phyloP scores from a whole-genome alignment of 257 asterid species.

The Agastache rugosa region DNA sequence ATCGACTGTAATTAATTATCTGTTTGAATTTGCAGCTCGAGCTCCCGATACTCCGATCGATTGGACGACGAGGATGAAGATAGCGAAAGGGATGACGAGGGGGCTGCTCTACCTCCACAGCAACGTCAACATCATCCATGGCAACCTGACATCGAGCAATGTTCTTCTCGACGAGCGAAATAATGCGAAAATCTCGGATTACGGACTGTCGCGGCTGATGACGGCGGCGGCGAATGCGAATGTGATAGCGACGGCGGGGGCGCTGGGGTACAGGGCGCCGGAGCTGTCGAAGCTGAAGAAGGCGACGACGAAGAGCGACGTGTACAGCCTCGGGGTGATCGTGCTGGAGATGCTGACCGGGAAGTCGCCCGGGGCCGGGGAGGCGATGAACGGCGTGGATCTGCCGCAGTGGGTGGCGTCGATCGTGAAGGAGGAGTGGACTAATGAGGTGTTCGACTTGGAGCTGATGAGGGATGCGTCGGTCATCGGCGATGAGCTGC shows the following conservation, averaged over 20 bases:
- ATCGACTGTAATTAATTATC: background rate
- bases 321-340: constrained; percentile 91
- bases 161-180: constrained; percentile 73
- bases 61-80: constrained; percentile 84
- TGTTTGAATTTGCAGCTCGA: constrained; percentile 54
- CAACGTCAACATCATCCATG: constrained; percentile 73
- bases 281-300: constrained; percentile 92
- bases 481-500: constrained; percentile 81
- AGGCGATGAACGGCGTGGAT: constrained; percentile 77
- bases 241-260: constrained; percentile 90
- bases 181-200: constrained; percentile 77
- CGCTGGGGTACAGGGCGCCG: constrained; percentile 92
- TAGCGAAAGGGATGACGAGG: constrained; percentile 78
- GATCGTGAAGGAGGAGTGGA: constrained; percentile 95
- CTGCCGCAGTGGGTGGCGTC: constrained; percentile 98
- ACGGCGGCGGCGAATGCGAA: constrained; percentile 87
- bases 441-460: constrained; percentile 89
- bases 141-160: constrained; percentile 92
- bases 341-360: constrained; percentile 87
- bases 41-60: constrained; percentile 76
- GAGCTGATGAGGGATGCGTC: constrained; percentile 93
- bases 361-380: constrained; percentile 89
- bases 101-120: constrained; percentile 85
- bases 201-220: constrained; percentile 88
- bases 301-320: constrained; percentile 86